Evolutionary conservation across 352 stramenopile species (phyloP).

Genomic region (Albugo laibachii): DNA sequence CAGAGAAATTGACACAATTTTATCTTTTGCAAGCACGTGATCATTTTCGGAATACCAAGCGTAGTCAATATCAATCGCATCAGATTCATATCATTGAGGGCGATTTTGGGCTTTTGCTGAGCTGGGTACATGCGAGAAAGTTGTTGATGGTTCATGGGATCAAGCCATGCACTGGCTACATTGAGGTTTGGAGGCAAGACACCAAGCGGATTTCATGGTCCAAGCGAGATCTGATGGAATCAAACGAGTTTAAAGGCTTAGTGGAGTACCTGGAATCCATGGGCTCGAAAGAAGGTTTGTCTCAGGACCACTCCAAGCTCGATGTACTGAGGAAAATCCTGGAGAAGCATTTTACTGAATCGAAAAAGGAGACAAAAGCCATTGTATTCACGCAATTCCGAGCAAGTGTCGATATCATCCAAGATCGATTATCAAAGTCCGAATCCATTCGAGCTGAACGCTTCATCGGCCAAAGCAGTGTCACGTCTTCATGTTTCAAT

Average conservation of each 20-base stretch:
- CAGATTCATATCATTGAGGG: conserved; percentile 32
- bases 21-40: conserved; percentile 63
- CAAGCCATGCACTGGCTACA: conserved; percentile 44
- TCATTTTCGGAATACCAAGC: conserved; percentile 31
- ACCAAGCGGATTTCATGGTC: conserved; percentile 27
- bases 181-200: conserved; percentile 35
- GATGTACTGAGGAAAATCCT: conserved; percentile 83
- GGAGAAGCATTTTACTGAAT: conserved; percentile 70
- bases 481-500: not conserved
- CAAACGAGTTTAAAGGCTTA: conserved; percentile 42
- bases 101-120: conserved; percentile 55
- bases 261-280: not conserved
- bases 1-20: conserved; percentile 57
- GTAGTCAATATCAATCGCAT: conserved; percentile 29
- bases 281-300: conserved; percentile 8
- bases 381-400: conserved; percentile 98
- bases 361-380: conserved; percentile 71
- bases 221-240: conserved; percentile 62
- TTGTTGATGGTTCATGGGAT: conserved; percentile 58
- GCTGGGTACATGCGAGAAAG: conserved; percentile 54
- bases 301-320: conserved; percentile 41
- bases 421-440: conserved; percentile 73
- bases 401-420: conserved; percentile 88
- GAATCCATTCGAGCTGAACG: conserved; percentile 88
- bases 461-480: conserved; percentile 63